phyloP scores from a whole-genome alignment of 2,329 filamentous ascomycete genomes.

The Biscogniauxia mediterranea region DNA sequence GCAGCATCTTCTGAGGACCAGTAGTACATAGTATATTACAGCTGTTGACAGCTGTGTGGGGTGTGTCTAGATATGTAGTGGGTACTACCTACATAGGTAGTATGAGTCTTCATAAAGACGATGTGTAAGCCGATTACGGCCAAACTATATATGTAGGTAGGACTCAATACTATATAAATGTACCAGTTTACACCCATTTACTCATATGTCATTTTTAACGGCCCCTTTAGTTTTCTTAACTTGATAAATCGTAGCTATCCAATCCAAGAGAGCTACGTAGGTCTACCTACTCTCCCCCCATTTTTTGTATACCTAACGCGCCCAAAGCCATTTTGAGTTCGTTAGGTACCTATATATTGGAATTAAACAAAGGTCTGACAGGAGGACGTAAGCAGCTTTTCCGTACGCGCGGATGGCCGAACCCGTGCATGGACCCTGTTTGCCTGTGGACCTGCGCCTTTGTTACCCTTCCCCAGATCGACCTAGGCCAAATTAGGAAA shows the following conservation, averaged over 20 bases:
- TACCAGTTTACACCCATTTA: background rate
- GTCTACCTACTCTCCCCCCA: background rate
- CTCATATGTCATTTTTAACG: background rate
- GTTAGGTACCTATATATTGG: too few species aligned
- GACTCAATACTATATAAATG: too few species aligned
- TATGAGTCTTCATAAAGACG: too few species aligned
- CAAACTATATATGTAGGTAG: too few species aligned
- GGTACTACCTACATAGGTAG: background rate
- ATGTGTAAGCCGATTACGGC: too few species aligned
- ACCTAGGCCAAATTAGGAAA: conserved; percentile 8
- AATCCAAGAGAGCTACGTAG: background rate
- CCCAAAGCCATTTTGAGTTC: background rate
- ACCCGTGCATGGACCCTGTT: conserved; percentile 12
- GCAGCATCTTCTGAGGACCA: background rate
- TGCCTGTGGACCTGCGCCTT: conserved; percentile 7
- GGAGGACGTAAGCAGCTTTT: background rate
- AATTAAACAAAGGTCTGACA: background rate
- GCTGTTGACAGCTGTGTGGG: background rate
- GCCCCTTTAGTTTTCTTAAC: background rate
- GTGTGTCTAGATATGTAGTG: too few species aligned
- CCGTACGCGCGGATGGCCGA: background rate
- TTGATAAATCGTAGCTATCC: background rate
- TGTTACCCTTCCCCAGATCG: conserved; percentile 15
- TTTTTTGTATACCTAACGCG: background rate
- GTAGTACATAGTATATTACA: background rate